Percentiles rank a stretch among this genome's conserved stretches.
Evolutionary conservation across 2,329 filamentous ascomycete species (phyloP).

Genomic region (Blastomyces percursus): DNA sequence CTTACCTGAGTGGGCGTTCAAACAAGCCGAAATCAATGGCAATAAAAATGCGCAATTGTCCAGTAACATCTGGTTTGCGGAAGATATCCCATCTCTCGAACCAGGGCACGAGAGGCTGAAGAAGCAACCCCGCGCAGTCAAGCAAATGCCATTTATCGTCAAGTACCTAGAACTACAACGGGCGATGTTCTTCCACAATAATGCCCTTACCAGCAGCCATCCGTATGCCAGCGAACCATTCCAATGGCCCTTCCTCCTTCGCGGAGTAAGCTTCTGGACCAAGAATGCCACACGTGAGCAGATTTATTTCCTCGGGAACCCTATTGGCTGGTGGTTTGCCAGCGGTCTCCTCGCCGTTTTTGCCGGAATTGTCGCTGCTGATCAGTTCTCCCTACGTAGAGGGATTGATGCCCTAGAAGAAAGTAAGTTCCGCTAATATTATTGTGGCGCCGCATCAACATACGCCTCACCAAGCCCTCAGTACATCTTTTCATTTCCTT

Average conservation of each 20-base stretch:
- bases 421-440: constrained; percentile 51
- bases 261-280: constrained; percentile 98
- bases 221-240: constrained; percentile 91
- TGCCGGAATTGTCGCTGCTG: constrained; percentile 78
- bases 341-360: constrained; percentile 89
- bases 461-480: too few relatives aligned
- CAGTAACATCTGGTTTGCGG: constrained; percentile 90
- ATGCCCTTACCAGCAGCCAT: constrained; percentile 90
- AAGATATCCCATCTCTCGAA: constrained; percentile 74
- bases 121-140: constrained; percentile 68
- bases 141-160: constrained; percentile 72
- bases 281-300: constrained; percentile 89
- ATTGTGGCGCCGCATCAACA: background rate
- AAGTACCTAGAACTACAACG: constrained; percentile 97
- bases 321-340: constrained; percentile 92
- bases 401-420: constrained; percentile 87
- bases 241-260: constrained; percentile 94
- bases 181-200: constrained; percentile 99
- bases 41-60: constrained; percentile 89
- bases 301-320: constrained; percentile 98
- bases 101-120: constrained; percentile 60
- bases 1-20: constrained; percentile 93
- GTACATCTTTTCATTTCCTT: background rate
- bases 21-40: constrained; percentile 97
- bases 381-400: constrained; percentile 85